Base-by-base conservation (phyloP, 768 basidiomycete genomes). In the Naganishia randhawae region DNA sequence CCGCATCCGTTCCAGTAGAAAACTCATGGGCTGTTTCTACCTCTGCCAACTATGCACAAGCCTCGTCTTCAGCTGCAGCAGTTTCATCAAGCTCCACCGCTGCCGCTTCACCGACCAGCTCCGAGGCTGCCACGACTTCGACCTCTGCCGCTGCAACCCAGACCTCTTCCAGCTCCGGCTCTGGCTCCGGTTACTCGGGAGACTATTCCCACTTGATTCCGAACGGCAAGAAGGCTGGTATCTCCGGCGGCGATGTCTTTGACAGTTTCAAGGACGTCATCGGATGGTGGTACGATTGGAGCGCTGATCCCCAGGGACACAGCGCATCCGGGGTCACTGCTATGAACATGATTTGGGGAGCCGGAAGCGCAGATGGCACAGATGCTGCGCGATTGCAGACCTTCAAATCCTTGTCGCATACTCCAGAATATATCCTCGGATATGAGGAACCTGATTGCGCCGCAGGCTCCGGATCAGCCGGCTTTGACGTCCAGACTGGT, bases 391-490 rank as follows among this genome's bases (percentile, higher is more conserved):
- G 80, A 39, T 63, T 80, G 22, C 51, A 65, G 27, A 70, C 69
- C 2, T 81, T 81, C 73, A 66, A 76, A 63, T 54, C 72, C 27
- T 66, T 81, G 31, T 68, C 74, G 57, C 35, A 45, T 22, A 66
- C 74, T n/a, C 80, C 80, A 7, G 29, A 68, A 8, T 80, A 77
- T 71, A 69, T 80, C 65, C 71, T 79, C 35, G 80, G 77, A 3
- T 77, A 73, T 68, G 75, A 81, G 57, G 80, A 81, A 68, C 80
- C 80, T n/a, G 80, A 81, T 64, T 81, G 80, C 62, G 22, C 32
- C 11, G 66, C 72, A 13, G 70, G 74, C 16, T 65, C 70, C 19
- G 72, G 72, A 10, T 72, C 69, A 25, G 69, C 76, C 17, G 69
- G 66, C 53, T 69, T 77, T 29, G 72, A 65, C 39, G 69, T 71